phyloP scores from a whole-genome alignment of 192 early-diverging fungal genomes.

The Backusella psychrophila region DNA sequence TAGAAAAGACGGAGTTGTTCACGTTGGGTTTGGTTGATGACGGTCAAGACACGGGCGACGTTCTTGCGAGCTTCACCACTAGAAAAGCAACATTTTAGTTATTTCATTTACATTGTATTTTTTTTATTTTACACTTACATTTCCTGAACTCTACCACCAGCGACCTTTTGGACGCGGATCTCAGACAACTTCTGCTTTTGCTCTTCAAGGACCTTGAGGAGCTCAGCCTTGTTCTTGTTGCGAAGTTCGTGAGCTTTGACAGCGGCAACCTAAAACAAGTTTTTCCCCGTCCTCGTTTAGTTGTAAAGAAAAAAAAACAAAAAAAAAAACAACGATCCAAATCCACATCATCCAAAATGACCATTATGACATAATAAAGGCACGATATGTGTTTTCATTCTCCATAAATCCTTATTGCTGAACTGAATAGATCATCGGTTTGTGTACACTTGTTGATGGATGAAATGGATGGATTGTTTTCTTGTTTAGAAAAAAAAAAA shows the following conservation, averaged over 20 bases:
- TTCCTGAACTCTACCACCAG: slow-evolving; percentile 13
- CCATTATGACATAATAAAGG: neutral
- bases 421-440: too few relatives aligned
- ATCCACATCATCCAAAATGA: neutral
- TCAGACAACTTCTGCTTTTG: slow-evolving; percentile 93
- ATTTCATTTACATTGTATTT: too few relatives aligned
- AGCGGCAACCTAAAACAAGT: slow-evolving; percentile 44
- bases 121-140: neutral
- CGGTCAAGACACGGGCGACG: slow-evolving; percentile 93
- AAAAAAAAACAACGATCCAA: too few relatives aligned
- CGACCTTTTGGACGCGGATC: slow-evolving; percentile 92
- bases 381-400: too few relatives aligned
- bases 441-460: neutral
- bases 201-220: slow-evolving; percentile 89
- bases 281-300: neutral
- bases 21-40: slow-evolving; percentile 92
- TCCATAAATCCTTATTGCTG: too few relatives aligned
- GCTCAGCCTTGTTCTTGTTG: slow-evolving; percentile 91
- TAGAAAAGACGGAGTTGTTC: slow-evolving; percentile 88
- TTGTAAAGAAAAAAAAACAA: neutral
- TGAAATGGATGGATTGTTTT: neutral
- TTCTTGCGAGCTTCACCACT: slow-evolving; percentile 89
- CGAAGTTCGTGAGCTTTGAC: slow-evolving; percentile 95
- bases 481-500: neutral
- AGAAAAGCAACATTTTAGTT: too few relatives aligned